Evolutionary conservation across 2,329 filamentous ascomycete genomes (phyloP).

Genomic region (Hymenoscyphus occultus): DNA sequence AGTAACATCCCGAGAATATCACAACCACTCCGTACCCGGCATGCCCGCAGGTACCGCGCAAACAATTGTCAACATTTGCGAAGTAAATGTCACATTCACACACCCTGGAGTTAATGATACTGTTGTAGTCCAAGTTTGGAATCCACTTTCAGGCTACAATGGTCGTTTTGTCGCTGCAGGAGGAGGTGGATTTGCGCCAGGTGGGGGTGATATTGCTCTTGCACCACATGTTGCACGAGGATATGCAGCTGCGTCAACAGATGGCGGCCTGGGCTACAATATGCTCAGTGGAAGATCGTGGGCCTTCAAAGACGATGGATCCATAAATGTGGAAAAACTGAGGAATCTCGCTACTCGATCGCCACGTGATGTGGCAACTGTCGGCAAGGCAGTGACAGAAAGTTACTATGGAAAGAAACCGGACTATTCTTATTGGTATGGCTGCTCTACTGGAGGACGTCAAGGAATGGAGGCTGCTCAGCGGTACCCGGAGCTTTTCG

Average conservation of each 20-base stretch:
- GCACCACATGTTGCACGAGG: slow-evolving; percentile 29
- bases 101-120: slow-evolving; percentile 23
- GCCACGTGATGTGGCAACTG: slow-evolving; percentile 36
- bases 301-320: background rate
- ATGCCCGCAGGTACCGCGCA: background rate
- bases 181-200: background rate
- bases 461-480: slow-evolving; percentile 40
- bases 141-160: slow-evolving; percentile 4
- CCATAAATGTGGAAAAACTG: background rate
- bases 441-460: slow-evolving; percentile 40
- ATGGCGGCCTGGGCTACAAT: slow-evolving; percentile 25
- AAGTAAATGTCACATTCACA: slow-evolving; percentile 32
- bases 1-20: background rate
- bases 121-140: slow-evolving; percentile 2
- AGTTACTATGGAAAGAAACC: slow-evolving; percentile 37
- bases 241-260: slow-evolving; percentile 33
- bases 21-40: background rate
- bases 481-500: slow-evolving; percentile 37
- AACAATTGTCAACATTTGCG: slow-evolving; percentile 24
- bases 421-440: slow-evolving; percentile 40
- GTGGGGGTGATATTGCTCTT: slow-evolving; percentile 23
- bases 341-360: slow-evolving; percentile 22
- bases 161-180: background rate
- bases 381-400: slow-evolving; percentile 37
- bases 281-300: background rate